Evolutionary conservation across 1,284 basidiomycete species (phyloP).

Genomic region (Boletus austroedulis): DNA sequence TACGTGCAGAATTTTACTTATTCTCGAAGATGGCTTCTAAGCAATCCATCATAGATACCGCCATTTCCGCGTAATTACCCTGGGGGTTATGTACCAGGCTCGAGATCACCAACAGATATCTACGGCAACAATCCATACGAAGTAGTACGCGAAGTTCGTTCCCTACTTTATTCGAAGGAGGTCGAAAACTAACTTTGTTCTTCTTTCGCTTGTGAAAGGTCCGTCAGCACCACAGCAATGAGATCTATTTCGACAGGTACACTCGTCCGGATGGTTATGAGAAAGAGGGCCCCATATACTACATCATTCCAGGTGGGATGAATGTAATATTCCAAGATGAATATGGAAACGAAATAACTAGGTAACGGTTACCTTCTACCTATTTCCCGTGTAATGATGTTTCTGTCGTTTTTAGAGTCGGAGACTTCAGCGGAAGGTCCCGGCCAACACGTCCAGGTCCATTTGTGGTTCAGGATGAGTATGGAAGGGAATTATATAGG

Average conservation of each 20-base stretch:
- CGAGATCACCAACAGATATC: constrained; percentile 34
- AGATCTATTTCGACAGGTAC: constrained; percentile 21
- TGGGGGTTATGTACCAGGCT: constrained; percentile 16
- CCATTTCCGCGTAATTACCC: constrained; percentile 29
- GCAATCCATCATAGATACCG: constrained; percentile 24
- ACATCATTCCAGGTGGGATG: constrained; percentile 62
- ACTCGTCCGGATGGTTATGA: constrained; percentile 29
- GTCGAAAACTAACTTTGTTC: constrained; percentile 12
- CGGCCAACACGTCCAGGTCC: constrained; percentile 34
- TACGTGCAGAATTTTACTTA: constrained; percentile 9
- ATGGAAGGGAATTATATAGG: constrained; percentile 50
- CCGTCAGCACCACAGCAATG: constrained; percentile 17
- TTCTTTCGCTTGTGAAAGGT: constrained; percentile 11
- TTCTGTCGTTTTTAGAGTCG: constrained; percentile 40
- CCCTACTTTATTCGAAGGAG: not conserved
- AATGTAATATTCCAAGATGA: constrained; percentile 69
- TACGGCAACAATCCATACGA: constrained; percentile 26
- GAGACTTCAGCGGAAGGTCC: constrained; percentile 39
- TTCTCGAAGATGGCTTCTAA: not conserved
- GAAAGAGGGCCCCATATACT: constrained; percentile 47
- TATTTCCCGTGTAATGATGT: constrained; percentile 20
- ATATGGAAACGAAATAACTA: constrained; percentile 60
- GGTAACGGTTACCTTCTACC: constrained; percentile 39
- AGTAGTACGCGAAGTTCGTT: constrained; percentile 17
- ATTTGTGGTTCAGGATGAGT: constrained; percentile 48